Conservation (phyloP, 306 rosid species). For the Rubus idaeus region DNA sequence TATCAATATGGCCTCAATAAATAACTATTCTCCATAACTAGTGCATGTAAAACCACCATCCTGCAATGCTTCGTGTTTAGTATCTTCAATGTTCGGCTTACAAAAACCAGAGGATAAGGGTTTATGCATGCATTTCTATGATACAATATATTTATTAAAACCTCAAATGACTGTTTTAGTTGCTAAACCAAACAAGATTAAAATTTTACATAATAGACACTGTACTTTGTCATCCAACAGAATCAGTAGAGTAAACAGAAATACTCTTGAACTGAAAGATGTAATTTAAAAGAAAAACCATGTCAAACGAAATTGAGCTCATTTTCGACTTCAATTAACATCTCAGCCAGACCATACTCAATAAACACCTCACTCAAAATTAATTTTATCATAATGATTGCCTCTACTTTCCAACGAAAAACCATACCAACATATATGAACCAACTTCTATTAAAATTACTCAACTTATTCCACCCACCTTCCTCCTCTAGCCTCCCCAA, state of each 20-base stretch:
- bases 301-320: background rate
- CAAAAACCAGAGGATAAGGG: background rate
- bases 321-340: constrained; percentile 6
- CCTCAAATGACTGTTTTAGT: background rate
- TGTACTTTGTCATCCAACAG: too few relatives aligned
- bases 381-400: background rate
- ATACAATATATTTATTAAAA: background rate
- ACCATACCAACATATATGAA: background rate
- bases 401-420: too few relatives aligned
- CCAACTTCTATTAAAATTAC: background rate
- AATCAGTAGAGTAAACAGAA: too few relatives aligned
- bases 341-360: background rate
- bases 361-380: background rate
- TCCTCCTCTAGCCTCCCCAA: background rate
- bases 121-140: background rate
- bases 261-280: too few relatives aligned
- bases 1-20: background rate
- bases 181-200: background rate
- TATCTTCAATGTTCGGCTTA: background rate
- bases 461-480: constrained; percentile 4
- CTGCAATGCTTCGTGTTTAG: background rate
- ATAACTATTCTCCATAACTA: too few relatives aligned
- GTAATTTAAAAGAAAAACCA: background rate
- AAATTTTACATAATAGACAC: too few relatives aligned
- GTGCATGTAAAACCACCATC: background rate